A percentile compares a stretch with the other conserved stretches of the same genome.
Evolutionary conservation across 1,139 yeast species (phyloP).

Genomic region (Geotrichum australiense): DNA sequence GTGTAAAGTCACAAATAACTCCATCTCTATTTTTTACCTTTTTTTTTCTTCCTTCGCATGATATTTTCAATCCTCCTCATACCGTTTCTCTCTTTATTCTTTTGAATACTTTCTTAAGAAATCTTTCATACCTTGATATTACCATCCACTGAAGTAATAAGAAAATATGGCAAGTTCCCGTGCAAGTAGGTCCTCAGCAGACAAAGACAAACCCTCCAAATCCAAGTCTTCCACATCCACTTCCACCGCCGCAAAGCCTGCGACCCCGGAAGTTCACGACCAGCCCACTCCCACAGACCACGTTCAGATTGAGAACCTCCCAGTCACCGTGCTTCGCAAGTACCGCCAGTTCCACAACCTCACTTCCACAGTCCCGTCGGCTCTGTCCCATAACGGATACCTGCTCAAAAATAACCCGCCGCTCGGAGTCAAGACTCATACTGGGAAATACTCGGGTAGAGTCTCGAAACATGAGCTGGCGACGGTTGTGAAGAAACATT

Average conservation of each 20-base stretch:
- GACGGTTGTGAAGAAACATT: slow-evolving; percentile 53
- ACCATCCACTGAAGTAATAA: too few relatives aligned
- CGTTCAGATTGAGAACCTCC: slow-evolving; percentile 53
- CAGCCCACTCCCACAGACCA: slow-evolving; percentile 5
- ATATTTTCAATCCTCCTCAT: too few relatives aligned
- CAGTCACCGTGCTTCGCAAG: slow-evolving; percentile 48
- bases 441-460: slow-evolving; percentile 40
- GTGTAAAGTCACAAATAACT: too few relatives aligned
- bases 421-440: slow-evolving; percentile 57
- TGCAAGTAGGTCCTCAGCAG: slow-evolving; percentile 2
- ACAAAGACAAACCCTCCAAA: slow-evolving; percentile 11
- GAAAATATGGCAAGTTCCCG: slow-evolving; percentile 10
- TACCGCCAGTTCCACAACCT: slow-evolving; percentile 49
- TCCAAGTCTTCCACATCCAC: slow-evolving; percentile 10
- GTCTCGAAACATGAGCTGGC: slow-evolving; percentile 53
- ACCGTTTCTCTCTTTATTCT: too few relatives aligned
- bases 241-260: slow-evolving; percentile 16
- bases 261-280: background rate
- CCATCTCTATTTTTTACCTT: background rate
- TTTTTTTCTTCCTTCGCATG: slow-evolving; percentile 1
- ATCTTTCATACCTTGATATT: too few relatives aligned
- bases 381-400: slow-evolving; percentile 52
- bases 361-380: slow-evolving; percentile 38
- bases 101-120: too few relatives aligned
- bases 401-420: slow-evolving; percentile 53